Evolutionary conservation across 2,329 filamentous ascomycete genomes (phyloP), one percentile per base, ranked within the genome.

Genomic region (Zymoseptoria tritici): DNA sequence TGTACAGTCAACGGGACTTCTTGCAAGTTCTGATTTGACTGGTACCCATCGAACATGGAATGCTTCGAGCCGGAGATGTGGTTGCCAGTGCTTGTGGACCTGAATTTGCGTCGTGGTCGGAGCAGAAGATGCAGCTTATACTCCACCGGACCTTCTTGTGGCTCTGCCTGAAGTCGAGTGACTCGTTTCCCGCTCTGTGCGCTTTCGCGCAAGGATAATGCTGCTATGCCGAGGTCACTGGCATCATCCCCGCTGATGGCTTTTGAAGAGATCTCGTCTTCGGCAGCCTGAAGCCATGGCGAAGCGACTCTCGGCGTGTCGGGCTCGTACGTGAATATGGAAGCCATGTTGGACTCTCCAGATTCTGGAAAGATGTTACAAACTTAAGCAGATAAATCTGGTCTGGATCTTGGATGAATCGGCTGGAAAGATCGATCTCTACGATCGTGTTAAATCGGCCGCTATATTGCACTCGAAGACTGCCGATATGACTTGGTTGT

Each of bases 41-140:
- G 51, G n/a, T 50, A 57, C 16, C 56, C 57, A 21, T 55, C 66
- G 56, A 64, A 67, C 54, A 71, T 74, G 20, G 75, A 76, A 62
- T 82, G 81, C 61, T 79, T 77, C 2, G 82, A 81, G 2, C 81
- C 81, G 9, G 78, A 78, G 16, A 81, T 75, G 57, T 80, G 73
- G 49, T 75, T 75, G 9, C 79, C 67, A 1, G 91, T 95, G 65
- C 85, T 92, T 72, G 87, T 87, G 31, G 81, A 83, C 42, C 80
- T 81, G 73, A 92, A 96, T 6, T 83, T 84, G 62, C 91, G 83
- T 60, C 93, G 83, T 16, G 89, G 86, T 42, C 91, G 85, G 56
- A 97, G 78, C 6, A 97, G 81, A 5, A 99, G 79, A 75, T 97
- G 94, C 51, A 99, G 78, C 74, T 99, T 99, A 77, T 99, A 99